These are phyloP conservation scores for Pichia sporocuriosa DNA, from an alignment of 805 yeast genomes.

Conservation along the genomic window DNA sequence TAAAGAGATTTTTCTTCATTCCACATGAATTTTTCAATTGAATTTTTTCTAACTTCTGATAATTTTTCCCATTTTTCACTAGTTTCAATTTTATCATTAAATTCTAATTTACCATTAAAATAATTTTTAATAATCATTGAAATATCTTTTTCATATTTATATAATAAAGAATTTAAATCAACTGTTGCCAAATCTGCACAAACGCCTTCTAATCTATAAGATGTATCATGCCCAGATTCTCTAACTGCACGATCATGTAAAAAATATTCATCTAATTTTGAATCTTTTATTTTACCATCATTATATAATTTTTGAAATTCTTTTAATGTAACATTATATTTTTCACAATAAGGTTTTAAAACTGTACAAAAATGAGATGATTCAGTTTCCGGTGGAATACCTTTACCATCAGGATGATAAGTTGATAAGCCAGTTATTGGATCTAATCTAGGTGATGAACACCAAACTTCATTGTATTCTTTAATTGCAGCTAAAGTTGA, in stretches of 20 bases:
- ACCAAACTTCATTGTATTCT: slow-evolving; percentile 83
- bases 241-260: slow-evolving; percentile 91
- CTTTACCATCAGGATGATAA: slow-evolving; percentile 83
- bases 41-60: slow-evolving; percentile 47
- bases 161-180: slow-evolving; percentile 77
- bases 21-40: slow-evolving; percentile 73
- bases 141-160: slow-evolving; percentile 86
- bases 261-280: slow-evolving; percentile 81
- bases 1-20: slow-evolving; percentile 69
- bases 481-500: slow-evolving; percentile 74
- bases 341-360: slow-evolving; percentile 59
- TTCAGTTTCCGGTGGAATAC: slow-evolving; percentile 97
- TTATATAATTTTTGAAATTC: slow-evolving; percentile 70
- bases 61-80: slow-evolving; percentile 55
- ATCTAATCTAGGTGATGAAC: slow-evolving; percentile 65
- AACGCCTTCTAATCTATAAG: slow-evolving; percentile 81
- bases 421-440: slow-evolving; percentile 71
- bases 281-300: slow-evolving; percentile 56
- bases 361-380: slow-evolving; percentile 76
- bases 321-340: slow-evolving; percentile 48
- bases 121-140: slow-evolving; percentile 50
- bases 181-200: slow-evolving; percentile 89
- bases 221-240: slow-evolving; percentile 94
- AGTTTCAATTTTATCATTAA: slow-evolving; percentile 37
- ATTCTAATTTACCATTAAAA: slow-evolving; percentile 43